A percentile compares a stretch with the other conserved stretches of the same genome.
These are phyloP conservation scores for Canavalia ensiformis DNA, from an alignment of 306 rosid genomes.

Conservation along the genomic window DNA sequence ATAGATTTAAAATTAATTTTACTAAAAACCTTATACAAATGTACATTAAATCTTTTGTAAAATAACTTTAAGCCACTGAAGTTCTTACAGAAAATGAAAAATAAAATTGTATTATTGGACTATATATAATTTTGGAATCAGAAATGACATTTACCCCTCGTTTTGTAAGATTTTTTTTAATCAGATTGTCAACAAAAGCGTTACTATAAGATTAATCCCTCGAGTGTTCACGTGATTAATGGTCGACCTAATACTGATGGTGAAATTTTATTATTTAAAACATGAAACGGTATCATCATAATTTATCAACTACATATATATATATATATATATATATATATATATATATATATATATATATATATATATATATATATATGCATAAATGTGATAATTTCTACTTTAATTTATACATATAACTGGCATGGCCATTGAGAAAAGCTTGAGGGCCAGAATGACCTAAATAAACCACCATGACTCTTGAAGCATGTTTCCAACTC, in stretches of 20 bases:
- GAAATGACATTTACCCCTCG: background rate
- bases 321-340: background rate
- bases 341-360: too few relatives aligned
- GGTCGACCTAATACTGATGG: background rate
- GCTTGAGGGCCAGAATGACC: background rate
- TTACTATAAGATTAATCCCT: background rate
- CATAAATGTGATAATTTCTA: background rate
- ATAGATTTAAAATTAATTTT: too few relatives aligned
- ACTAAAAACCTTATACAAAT: too few relatives aligned
- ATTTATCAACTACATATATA: background rate
- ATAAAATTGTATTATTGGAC: background rate
- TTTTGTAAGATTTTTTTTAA: background rate
- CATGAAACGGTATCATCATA: background rate
- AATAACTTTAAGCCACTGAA: background rate
- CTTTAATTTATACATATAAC: background rate
- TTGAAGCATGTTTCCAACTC: constrained; percentile 1
- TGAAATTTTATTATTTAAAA: background rate
- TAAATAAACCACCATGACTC: constrained; percentile 12
- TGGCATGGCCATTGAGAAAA: background rate
- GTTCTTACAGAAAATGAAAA: background rate
- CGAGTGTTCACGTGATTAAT: background rate
- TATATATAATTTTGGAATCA: background rate
- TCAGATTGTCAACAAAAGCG: background rate
- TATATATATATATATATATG: too few relatives aligned
- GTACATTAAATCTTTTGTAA: background rate